Conservation (phyloP, 768 basidiomycete genomes). For the Naganishia antarctica region DNA sequence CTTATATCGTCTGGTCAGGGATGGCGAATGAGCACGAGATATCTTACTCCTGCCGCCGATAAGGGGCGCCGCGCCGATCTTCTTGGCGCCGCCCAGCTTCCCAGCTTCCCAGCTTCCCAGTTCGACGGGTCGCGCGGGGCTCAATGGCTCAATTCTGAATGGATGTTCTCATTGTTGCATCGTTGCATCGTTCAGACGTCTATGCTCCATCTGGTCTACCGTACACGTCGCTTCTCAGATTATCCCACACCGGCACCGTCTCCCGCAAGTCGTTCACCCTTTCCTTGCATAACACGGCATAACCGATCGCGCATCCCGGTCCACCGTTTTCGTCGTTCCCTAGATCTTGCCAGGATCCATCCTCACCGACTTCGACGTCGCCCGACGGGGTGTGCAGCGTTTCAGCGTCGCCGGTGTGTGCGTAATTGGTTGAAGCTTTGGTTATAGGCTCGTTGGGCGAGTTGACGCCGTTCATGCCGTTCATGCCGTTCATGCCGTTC, state of each 20-base stretch:
- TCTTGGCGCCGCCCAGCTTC: too few relatives aligned
- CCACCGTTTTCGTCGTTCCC: constrained; percentile 3
- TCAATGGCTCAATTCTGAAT: too few relatives aligned
- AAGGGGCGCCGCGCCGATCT: too few relatives aligned
- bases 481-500: not conserved
- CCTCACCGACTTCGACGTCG: not conserved
- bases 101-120: too few relatives aligned
- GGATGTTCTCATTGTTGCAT: too few relatives aligned
- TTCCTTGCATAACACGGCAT: constrained; percentile 8
- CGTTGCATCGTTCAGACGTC: too few relatives aligned
- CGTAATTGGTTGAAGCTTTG: not conserved
- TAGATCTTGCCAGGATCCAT: constrained; percentile 2
- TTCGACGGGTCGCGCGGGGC: too few relatives aligned
- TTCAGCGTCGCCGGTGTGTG: constrained; percentile 1
- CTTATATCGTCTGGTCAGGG: too few relatives aligned
- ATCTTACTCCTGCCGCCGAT: too few relatives aligned
- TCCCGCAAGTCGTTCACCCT: not conserved
- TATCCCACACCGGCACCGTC: constrained; percentile 13
- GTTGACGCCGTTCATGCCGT: not conserved
- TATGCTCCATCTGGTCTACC: not conserved
- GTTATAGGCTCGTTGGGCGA: not conserved
- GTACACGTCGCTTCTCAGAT: constrained; percentile 12
- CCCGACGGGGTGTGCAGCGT: constrained; percentile 1
- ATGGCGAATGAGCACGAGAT: too few relatives aligned
- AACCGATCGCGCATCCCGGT: constrained; percentile 14